These are phyloP conservation scores for Paramecium sexaurelia DNA, from an alignment of 73 alveolate genomes.

Conservation along the genomic window DNA sequence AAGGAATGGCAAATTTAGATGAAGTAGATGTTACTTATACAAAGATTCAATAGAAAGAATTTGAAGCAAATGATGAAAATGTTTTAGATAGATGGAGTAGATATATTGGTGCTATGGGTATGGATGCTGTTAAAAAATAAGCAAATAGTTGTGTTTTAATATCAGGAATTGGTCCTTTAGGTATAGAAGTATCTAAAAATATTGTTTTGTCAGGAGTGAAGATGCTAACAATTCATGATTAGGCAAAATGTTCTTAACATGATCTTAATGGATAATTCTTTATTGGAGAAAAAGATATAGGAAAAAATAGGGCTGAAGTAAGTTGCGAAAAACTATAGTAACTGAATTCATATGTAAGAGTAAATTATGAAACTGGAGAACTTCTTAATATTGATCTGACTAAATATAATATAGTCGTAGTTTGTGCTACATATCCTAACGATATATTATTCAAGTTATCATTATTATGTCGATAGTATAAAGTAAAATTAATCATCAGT, in stretches of 20 bases:
- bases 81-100: constrained; percentile 96
- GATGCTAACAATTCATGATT: constrained; percentile 87
- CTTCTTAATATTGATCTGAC: constrained; percentile 77
- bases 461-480: constrained; percentile 78
- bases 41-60: constrained; percentile 20
- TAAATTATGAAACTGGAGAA: constrained; percentile 63
- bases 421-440: constrained; percentile 54
- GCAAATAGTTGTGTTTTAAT: constrained; percentile 84
- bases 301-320: constrained; percentile 85
- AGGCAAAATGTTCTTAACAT: constrained; percentile 35
- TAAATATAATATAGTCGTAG: constrained; percentile 59
- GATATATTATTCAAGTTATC: constrained; percentile 72
- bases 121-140: constrained; percentile 93
- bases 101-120: constrained; percentile 97
- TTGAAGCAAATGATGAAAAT: constrained; percentile 78
- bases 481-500: constrained; percentile 78
- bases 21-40: constrained; percentile 27
- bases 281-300: constrained; percentile 78
- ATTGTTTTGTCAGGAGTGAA: constrained; percentile 94
- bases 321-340: constrained; percentile 78
- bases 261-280: constrained; percentile 89
- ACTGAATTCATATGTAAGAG: constrained; percentile 92
- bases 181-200: constrained; percentile 96
- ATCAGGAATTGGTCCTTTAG: constrained; percentile 90
- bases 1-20: constrained; percentile 34